Conservation (phyloP, 306 rosid species). For the Fagus sylvatica region DNA sequence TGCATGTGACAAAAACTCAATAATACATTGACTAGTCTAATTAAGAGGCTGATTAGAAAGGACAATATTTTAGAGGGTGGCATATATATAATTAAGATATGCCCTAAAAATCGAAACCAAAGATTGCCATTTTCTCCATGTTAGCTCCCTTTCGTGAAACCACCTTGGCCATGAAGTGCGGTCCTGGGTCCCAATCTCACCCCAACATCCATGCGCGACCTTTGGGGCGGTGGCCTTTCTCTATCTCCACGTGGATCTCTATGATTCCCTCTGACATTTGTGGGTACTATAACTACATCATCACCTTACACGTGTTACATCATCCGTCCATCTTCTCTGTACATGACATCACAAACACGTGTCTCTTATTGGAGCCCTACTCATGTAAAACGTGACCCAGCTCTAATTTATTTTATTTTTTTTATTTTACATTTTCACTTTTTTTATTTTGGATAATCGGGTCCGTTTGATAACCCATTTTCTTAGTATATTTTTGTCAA, state of each 20-base stretch:
- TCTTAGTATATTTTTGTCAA: no score
- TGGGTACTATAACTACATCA: background rate
- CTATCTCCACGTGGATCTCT: conserved; percentile 1
- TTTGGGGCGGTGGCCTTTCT: conserved; percentile 2
- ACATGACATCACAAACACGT: conserved; percentile 3
- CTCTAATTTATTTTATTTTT: background rate
- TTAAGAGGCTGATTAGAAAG: background rate
- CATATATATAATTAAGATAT: background rate
- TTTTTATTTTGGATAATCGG: no score
- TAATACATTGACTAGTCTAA: background rate
- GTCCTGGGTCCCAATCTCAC: background rate
- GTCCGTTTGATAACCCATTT: no score
- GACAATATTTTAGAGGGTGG: background rate
- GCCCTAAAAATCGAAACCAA: conserved; percentile 6
- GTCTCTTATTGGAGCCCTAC: background rate
- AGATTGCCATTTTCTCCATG: conserved; percentile 8
- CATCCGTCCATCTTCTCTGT: background rate
- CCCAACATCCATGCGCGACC: background rate
- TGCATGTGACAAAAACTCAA: background rate
- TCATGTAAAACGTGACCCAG: conserved; percentile 1
- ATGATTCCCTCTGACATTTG: background rate
- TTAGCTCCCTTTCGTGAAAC: conserved; percentile 22
- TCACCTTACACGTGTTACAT: conserved; percentile 13
- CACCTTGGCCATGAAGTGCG: conserved; percentile 13
- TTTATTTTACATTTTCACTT: background rate